Evolutionary conservation across 2,329 filamentous ascomycete genomes (phyloP), one percentile per base, ranked within the genome.

Genomic region (Neobulgaria alba): DNA sequence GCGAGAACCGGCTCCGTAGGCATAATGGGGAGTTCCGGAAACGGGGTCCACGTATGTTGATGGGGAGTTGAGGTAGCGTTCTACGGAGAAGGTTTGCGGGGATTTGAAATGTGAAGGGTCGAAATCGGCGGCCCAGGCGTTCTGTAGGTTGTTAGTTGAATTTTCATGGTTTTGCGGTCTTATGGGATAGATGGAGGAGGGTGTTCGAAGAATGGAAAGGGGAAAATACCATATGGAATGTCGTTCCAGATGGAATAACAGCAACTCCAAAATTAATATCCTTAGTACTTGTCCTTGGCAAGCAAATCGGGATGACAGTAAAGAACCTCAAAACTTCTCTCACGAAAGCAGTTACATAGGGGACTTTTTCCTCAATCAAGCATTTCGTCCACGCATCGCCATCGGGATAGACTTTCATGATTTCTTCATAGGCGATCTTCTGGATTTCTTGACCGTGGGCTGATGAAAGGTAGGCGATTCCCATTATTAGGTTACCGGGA

Each of bases 251-350:
- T 0, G 85, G 85, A 29, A 92, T 84, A 1, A 71, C 64, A 0
- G 76, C 67, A 12, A 75, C 75, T 17, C 83, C 68, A 63, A 79
- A 89, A 3, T 72, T 67, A 41, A 90, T 84, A 46, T 84, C 79
- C 50, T 80, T 83, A 57, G 84, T 82, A 46, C 71, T 82, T 12
- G 76, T 76, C 3, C 85, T 69, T 0, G 85, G 85, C 1, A 92
- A 69, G 52, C 79, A 86, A 52, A 92, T 81, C 2, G 84, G 82
- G 48, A 89, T 84, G 20, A 90, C 84, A 2, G 79, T 82, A 73
- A 79, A 90, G 67, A 77, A 90, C 18, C 85, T 75, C 0, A 90
- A 68, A 1, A 81, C 77, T 57, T 92, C 86, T 56, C 88, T 88
- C 46, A 85, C 82, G 4, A 92, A 62, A 0, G 85, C 85, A 0